Evolutionary conservation across 345 rosid genomes (phyloP).

Genomic region (Boechera retrofracta): DNA sequence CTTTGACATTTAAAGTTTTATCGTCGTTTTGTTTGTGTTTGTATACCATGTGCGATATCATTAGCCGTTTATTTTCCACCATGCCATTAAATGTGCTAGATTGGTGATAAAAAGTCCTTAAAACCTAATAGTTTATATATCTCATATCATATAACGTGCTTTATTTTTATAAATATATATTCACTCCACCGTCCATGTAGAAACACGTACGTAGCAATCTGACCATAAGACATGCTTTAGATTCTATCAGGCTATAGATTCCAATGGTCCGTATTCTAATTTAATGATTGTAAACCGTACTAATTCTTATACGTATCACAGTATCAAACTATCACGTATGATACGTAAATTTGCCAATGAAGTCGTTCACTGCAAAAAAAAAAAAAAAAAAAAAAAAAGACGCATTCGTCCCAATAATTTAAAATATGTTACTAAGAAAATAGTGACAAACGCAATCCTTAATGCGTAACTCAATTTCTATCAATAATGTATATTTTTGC

Average conservation of each 20-base stretch:
- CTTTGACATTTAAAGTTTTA: slow-evolving; percentile 27
- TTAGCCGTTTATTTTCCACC: slow-evolving; percentile 31
- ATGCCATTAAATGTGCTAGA: slow-evolving; percentile 19
- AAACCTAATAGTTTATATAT: neutral
- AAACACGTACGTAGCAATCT: slow-evolving; percentile 36
- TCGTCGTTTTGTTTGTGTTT: slow-evolving; percentile 43
- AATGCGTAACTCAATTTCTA: neutral
- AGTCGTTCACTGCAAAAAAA: neutral
- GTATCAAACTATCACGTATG: neutral
- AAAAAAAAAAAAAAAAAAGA: neutral
- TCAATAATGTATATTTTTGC: neutral
- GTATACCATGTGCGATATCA: slow-evolving; percentile 33
- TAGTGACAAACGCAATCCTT: slow-evolving; percentile 10
- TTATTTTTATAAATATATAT: neutral
- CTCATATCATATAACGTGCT: neutral
- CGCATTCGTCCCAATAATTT: too few species aligned
- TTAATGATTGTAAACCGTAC: slow-evolving; percentile 2
- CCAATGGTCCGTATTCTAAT: slow-evolving; percentile 28
- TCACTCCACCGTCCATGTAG: slow-evolving; percentile 16
- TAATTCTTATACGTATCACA: slow-evolving; percentile 26
- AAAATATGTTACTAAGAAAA: neutral
- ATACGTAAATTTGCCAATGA: neutral
- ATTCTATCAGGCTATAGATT: slow-evolving; percentile 27
- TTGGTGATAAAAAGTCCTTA: neutral
- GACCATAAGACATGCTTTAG: slow-evolving; percentile 36